A percentile compares a stretch with the other conserved stretches of the same genome.
Evolutionary conservation across 805 yeast species (phyloP).

Genomic region (Candida ulmi): DNA sequence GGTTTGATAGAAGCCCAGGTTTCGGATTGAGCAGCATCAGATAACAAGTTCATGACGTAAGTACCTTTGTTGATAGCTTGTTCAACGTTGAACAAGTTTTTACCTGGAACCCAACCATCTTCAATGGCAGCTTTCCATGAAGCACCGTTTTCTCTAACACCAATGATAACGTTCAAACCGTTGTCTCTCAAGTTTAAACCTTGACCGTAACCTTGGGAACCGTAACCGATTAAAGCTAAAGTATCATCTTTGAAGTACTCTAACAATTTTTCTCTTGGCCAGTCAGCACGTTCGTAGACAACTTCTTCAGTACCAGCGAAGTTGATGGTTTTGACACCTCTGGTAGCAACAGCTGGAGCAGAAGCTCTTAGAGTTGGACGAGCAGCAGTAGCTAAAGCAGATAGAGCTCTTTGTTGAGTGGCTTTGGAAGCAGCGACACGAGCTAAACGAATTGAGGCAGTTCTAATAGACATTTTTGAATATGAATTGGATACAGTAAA

Average conservation of each 20-base stretch:
- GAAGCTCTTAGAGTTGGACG: slow-evolving; percentile 55
- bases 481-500: too few relatives aligned
- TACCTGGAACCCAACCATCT: slow-evolving; percentile 99
- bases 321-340: slow-evolving; percentile 96
- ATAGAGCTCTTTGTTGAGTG: slow-evolving; percentile 54
- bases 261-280: slow-evolving; percentile 96
- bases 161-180: slow-evolving; percentile 94
- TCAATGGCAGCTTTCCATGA: slow-evolving; percentile 99
- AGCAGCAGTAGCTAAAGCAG: slow-evolving; percentile 45
- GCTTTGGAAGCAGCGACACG: slow-evolving; percentile 37
- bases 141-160: slow-evolving; percentile 98
- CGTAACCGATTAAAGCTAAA: slow-evolving; percentile 96
- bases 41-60: slow-evolving; percentile 92
- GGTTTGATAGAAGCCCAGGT: slow-evolving; percentile 90
- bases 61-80: slow-evolving; percentile 95
- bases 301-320: slow-evolving; percentile 93
- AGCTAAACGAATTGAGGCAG: slow-evolving; percentile 43
- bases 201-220: slow-evolving; percentile 99
- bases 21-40: slow-evolving; percentile 99
- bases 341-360: slow-evolving; percentile 51
- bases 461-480: slow-evolving; percentile 33
- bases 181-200: slow-evolving; percentile 99
- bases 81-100: slow-evolving; percentile 89
- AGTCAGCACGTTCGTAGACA: slow-evolving; percentile 98
- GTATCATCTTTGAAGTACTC: slow-evolving; percentile 98